Percentiles rank a stretch among this genome's conserved stretches.
Evolutionary conservation across 2,329 filamentous ascomycete genomes (phyloP).

Genomic region (Monosporascus sp.): DNA sequence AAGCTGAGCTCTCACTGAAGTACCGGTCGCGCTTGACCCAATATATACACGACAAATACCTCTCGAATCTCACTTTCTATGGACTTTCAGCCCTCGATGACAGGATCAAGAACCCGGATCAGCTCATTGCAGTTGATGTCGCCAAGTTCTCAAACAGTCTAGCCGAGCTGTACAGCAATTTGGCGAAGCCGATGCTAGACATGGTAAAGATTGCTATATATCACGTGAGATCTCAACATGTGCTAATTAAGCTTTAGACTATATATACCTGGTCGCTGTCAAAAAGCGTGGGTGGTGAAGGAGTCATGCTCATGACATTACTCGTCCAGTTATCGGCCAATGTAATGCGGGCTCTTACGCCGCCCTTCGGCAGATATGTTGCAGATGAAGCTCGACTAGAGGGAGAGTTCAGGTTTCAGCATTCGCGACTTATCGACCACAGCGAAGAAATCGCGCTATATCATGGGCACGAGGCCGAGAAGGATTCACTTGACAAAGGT

Average conservation of each 20-base stretch:
- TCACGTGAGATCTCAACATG: no score
- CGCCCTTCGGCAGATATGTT: conserved; percentile 95
- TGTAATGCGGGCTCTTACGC: conserved; percentile 89
- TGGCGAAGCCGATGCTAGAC: conserved; percentile 90
- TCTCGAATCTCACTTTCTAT: conserved; percentile 97
- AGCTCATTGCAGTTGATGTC: conserved; percentile 94
- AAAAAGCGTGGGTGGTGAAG: conserved; percentile 91
- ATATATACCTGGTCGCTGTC: conserved; percentile 96
- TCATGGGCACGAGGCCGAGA: conserved; percentile 86
- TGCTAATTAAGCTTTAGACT: conserved; percentile 37
- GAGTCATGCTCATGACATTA: conserved; percentile 89
- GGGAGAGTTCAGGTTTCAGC: conserved; percentile 93
- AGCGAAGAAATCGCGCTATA: conserved; percentile 93
- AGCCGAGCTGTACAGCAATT: conserved; percentile 90
- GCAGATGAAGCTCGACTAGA: conserved; percentile 92
- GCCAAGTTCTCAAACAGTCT: conserved; percentile 93
- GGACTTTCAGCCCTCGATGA: conserved; percentile 92
- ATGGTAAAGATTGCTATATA: conserved; percentile 52
- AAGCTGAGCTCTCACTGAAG: conserved; percentile 87
- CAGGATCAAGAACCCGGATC: conserved; percentile 96
- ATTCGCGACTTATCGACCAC: conserved; percentile 91
- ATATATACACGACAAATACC: conserved; percentile 89
- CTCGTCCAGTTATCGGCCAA: conserved; percentile 89
- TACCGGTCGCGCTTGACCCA: conserved; percentile 93
- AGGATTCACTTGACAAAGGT: conserved; percentile 93